phyloP scores from a whole-genome alignment of 495 filamentous ascomycete species.

The Trichoderma reesei region DNA sequence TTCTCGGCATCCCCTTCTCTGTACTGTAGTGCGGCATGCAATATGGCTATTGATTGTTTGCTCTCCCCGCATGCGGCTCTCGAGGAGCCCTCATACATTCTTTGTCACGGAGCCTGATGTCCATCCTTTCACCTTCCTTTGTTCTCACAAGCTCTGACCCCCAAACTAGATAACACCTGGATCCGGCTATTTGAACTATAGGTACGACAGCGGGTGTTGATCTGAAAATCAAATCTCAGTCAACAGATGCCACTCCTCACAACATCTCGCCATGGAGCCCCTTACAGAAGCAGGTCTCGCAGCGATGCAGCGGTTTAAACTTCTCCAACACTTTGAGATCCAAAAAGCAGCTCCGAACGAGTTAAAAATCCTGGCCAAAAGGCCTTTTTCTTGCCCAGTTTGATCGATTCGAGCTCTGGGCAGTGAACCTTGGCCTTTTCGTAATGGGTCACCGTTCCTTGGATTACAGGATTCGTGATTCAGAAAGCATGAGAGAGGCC shows the following conservation, averaged over 20 bases:
- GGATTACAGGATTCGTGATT: conserved; percentile 20
- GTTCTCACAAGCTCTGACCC: neutral
- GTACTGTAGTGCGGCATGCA: no score
- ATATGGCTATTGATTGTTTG: neutral
- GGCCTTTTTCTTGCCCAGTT: conserved; percentile 4
- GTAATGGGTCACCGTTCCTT: conserved; percentile 17
- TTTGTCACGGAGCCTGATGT: neutral
- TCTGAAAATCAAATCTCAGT: neutral
- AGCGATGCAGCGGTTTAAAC: neutral
- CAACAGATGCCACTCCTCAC: neutral
- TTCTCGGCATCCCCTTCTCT: neutral
- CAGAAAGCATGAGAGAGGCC: conserved; percentile 11
- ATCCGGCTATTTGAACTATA: no score
- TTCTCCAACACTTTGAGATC: neutral
- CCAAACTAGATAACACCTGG: neutral
- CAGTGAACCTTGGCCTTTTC: conserved; percentile 18
- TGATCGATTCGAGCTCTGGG: conserved; percentile 22
- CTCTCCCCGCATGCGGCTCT: neutral
- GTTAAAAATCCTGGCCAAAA: neutral
- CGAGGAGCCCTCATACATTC: neutral
- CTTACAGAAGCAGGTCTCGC: neutral
- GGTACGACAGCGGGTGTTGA: neutral
- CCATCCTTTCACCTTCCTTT: no score
- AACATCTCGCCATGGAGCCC: neutral
- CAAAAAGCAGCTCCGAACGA: neutral